Evolutionary conservation across 805 yeast genomes (phyloP).

Genomic region (Saccharomyces kudriavzevii): DNA sequence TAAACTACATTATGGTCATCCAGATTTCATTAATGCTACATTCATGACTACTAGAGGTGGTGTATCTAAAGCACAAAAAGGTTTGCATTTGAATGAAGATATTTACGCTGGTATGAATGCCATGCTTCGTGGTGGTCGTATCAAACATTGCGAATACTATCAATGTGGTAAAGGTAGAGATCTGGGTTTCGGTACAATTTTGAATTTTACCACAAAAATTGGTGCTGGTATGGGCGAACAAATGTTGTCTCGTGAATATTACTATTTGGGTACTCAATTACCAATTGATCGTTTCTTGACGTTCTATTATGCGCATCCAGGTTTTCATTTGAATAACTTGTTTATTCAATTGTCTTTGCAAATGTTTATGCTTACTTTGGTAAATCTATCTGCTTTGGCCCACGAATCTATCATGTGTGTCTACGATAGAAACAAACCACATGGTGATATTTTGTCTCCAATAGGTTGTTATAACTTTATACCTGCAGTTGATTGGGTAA

Average conservation of each 20-base stretch:
- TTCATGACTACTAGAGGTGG: conserved; percentile 85
- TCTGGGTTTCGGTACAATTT: conserved; percentile 77
- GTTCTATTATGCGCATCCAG: conserved; percentile 80
- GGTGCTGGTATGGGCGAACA: conserved; percentile 95
- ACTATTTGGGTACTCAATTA: conserved; percentile 70
- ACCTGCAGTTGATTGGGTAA: conserved; percentile 73
- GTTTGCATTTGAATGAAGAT: conserved; percentile 80
- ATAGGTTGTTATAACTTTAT: conserved; percentile 64
- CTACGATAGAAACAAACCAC: conserved; percentile 56
- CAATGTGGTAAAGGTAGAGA: conserved; percentile 92
- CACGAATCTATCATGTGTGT: conserved; percentile 63
- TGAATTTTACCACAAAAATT: conserved; percentile 79
- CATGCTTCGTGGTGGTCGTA: conserved; percentile 74
- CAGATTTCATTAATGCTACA: conserved; percentile 69
- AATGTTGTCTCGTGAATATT: conserved; percentile 76
- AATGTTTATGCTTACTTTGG: conserved; percentile 59
- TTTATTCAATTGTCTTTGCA: conserved; percentile 72
- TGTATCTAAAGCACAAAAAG: conserved; percentile 79
- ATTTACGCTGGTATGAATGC: conserved; percentile 86
- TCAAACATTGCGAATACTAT: conserved; percentile 78
- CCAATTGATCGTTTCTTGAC: conserved; percentile 76
- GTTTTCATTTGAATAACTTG: conserved; percentile 75
- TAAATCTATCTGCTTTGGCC: conserved; percentile 64
- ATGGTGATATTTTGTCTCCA: conserved; percentile 59
- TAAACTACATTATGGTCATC: conserved; percentile 82